Percentiles rank a stretch among this genome's conserved stretches.
Conservation (phyloP, 257 asterid species). For the Gynochthodes officinalis region DNA sequence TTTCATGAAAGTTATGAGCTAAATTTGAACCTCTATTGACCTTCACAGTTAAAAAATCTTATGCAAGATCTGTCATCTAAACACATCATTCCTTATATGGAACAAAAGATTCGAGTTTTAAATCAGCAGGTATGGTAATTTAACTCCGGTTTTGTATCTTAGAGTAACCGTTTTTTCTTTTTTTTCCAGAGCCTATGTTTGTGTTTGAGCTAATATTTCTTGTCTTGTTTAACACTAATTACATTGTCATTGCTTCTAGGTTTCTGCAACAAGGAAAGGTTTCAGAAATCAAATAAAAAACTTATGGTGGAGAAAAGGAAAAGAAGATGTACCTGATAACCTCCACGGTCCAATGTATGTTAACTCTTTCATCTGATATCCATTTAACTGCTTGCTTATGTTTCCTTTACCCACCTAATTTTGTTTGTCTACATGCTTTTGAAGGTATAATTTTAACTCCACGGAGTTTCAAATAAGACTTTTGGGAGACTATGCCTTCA, state of each 20-base stretch:
- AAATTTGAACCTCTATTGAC: slow-evolving; percentile 19
- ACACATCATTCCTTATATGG: slow-evolving; percentile 95
- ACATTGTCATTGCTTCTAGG: slow-evolving; percentile 42
- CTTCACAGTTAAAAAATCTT: slow-evolving; percentile 59
- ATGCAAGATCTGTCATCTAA: slow-evolving; percentile 87
- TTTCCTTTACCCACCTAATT: slow-evolving; percentile 31
- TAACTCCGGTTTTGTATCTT: slow-evolving; percentile 9
- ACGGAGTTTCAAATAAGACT: slow-evolving; percentile 93
- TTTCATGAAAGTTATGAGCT: slow-evolving; percentile 1
- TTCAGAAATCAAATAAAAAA: slow-evolving; percentile 95
- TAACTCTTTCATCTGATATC: slow-evolving; percentile 21
- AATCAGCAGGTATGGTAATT: slow-evolving; percentile 73
- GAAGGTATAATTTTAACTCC: slow-evolving; percentile 94
- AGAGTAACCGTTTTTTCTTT: slow-evolving; percentile 6
- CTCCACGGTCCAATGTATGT: slow-evolving; percentile 62
- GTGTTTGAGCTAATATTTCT: slow-evolving; percentile 10
- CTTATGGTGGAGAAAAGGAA: slow-evolving; percentile 99
- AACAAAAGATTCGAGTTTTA: slow-evolving; percentile 80
- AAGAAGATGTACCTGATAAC: slow-evolving; percentile 79
- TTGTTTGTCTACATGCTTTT: slow-evolving; percentile 34
- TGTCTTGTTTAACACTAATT: slow-evolving; percentile 3
- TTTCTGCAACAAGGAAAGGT: slow-evolving; percentile 96
- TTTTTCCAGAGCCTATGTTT: not conserved
- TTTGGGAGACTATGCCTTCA: slow-evolving; percentile 95
- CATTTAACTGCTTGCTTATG: slow-evolving; percentile 25